Base-by-base conservation (phyloP, 148 eudicot genomes). In the Cornus suecica region DNA sequence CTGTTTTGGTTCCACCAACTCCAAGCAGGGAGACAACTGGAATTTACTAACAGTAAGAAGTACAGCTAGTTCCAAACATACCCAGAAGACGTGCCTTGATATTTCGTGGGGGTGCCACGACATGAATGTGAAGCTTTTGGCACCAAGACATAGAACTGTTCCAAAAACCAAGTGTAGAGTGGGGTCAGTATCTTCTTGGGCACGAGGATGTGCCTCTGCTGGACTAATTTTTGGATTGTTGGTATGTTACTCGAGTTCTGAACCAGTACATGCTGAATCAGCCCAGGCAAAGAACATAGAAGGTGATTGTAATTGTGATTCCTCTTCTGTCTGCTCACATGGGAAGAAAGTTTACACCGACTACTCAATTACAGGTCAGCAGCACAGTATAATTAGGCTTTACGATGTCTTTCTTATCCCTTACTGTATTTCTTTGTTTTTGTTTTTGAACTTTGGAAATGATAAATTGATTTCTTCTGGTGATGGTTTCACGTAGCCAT, bases 361-460 rank as follows among this genome's bases (percentile, higher is more conserved):
- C 77, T 95, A 87, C 80, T 87, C 94, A 73, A 87, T 95, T 58
- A 92, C 82, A 71, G 97, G 99, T 91, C 62, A 84, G 90, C 72
- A 63, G 52, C 67, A 32, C 64, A 7, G 61, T 14, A 29, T 29
- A 30, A 37, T 68, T 30, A 27, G 34, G 23, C n/a, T 26, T 63
- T 24, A 5, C 14, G 18, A n/a, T 28, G 1, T 29, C 15, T 31
- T 13, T 16, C n/a, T 23, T 1, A 27, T 14, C 10, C 31, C 67
- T 10, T 5, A 22, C 8, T 54, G 13, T 4, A 13, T 2, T 51
- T 62, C 29, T 32, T 65, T 56, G 13, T 28, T 69, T 63, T 74
- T 54, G 15, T 25, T 37, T 32, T n/a, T 4, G 4, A 24, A 7
- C 9, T 26, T 45, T 66, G 10, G 23, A 54, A 7, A 27, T 70